Evolutionary conservation across 2,329 filamentous ascomycete genomes (phyloP).

Genomic region (Aspergillus ochraceoroseus): DNA sequence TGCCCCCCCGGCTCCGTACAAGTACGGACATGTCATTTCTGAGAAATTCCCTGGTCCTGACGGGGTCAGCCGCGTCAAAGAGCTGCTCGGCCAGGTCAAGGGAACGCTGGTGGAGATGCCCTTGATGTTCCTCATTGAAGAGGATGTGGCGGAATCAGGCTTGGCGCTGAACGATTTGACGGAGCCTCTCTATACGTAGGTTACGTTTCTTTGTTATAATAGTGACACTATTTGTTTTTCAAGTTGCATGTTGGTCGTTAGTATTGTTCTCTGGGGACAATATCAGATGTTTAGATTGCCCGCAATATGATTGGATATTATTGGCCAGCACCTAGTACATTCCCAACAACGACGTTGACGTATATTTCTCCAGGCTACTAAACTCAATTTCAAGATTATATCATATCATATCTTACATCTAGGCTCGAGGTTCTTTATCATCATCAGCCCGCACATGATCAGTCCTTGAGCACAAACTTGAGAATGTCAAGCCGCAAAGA

Average conservation of each 20-base stretch:
- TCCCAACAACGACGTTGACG: too few relatives aligned
- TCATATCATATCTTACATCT: too few relatives aligned
- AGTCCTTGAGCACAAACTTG: too few relatives aligned
- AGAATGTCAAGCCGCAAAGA: too few relatives aligned
- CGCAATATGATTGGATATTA: not conserved
- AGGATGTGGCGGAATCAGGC: constrained; percentile 81
- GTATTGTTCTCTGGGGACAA: constrained; percentile 21
- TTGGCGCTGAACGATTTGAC: constrained; percentile 67
- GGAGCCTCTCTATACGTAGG: constrained; percentile 64
- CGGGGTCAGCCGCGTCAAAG: constrained; percentile 68
- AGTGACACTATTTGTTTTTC: constrained; percentile 1
- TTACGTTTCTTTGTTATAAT: not conserved
- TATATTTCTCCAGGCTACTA: too few relatives aligned
- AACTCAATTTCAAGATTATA: too few relatives aligned
- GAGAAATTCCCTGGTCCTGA: constrained; percentile 64
- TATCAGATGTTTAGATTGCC: constrained; percentile 1
- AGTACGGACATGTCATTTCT: constrained; percentile 81
- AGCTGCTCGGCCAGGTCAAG: constrained; percentile 60
- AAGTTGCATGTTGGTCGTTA: not conserved
- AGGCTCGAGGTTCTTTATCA: too few relatives aligned
- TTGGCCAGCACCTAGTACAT: constrained; percentile 5
- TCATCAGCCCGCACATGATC: too few relatives aligned
- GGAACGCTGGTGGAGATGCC: constrained; percentile 86
- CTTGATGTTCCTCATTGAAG: constrained; percentile 74
- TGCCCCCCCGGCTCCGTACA: constrained; percentile 53